A percentile compares a stretch with the other conserved stretches of the same genome.
Conservation (phyloP, 2,329 filamentous ascomycete species). For the Fusarium pseudocircinatum region DNA sequence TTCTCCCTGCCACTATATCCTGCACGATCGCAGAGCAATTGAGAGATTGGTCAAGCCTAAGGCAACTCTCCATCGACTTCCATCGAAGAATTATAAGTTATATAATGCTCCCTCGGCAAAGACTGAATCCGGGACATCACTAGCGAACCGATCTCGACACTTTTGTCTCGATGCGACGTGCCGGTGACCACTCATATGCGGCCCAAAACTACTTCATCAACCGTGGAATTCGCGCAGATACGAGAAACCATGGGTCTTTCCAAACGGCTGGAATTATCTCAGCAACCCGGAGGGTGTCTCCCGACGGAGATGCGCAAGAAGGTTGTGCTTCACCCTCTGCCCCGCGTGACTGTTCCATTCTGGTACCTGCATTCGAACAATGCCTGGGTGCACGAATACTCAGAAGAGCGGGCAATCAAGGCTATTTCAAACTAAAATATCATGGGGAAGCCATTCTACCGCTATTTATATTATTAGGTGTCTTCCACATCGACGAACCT, state of each 20-base stretch:
- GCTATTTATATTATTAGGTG: not conserved
- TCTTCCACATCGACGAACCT: not conserved
- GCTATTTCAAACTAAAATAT: not conserved
- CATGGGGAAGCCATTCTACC: not conserved
- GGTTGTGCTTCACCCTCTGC: accelerated
- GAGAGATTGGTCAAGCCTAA: not conserved
- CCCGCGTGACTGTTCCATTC: accelerated
- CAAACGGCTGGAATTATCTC: no score
- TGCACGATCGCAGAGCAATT: not conserved
- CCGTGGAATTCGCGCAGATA: no score
- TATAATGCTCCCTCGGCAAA: not conserved
- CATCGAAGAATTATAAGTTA: no score
- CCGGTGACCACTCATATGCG: no score
- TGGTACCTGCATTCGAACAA: accelerated
- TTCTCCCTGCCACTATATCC: not conserved
- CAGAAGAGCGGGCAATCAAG: not conserved
- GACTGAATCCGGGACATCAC: not conserved
- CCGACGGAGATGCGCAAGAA: not conserved
- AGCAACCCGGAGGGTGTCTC: not conserved
- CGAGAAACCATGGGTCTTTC: no score
- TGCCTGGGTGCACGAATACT: no score
- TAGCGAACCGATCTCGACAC: not conserved
- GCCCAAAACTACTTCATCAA: no score
- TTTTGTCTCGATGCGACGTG: not conserved
- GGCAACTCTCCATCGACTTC: not conserved